Conservation (phyloP, 2,329 filamentous ascomycete genomes). For the Fusarium albosuccineum region DNA sequence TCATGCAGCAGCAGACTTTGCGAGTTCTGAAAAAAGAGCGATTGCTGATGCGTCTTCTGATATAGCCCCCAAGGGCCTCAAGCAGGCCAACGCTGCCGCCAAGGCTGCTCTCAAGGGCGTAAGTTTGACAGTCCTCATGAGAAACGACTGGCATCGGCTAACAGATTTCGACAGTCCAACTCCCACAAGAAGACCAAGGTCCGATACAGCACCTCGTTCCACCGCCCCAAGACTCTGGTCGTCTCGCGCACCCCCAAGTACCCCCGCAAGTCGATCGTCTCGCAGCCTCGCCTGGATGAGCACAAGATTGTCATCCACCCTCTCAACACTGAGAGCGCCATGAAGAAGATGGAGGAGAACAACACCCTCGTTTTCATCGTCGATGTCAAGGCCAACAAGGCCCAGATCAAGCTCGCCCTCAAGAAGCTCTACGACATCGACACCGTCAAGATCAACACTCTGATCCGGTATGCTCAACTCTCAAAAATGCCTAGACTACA, state of each 20-base stretch:
- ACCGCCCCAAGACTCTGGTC: conserved; percentile 95
- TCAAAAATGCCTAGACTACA: neutral
- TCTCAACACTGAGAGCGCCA: conserved; percentile 99
- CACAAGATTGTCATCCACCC: conserved; percentile 98
- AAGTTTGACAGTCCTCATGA: conserved; percentile 62
- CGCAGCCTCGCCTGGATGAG: conserved; percentile 92
- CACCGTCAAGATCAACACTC: conserved; percentile 98
- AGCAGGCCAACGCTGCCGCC: conserved; percentile 93
- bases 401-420: conserved; percentile 96
- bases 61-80: conserved; percentile 74
- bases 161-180: conserved; percentile 57
- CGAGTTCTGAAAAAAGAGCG: conserved; percentile 77
- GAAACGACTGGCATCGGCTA: conserved; percentile 1
- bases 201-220: conserved; percentile 93
- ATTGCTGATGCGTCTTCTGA: conserved; percentile 75
- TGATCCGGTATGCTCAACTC: conserved; percentile 80
- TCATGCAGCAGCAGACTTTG: conserved; percentile 82
- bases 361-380: conserved; percentile 99
- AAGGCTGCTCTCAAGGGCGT: conserved; percentile 97
- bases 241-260: conserved; percentile 94
- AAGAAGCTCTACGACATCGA: conserved; percentile 99
- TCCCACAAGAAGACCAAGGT: conserved; percentile 92
- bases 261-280: conserved; percentile 93
- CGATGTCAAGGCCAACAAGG: conserved; percentile 98
- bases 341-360: conserved; percentile 99